Conservation (phyloP, 129 eudicot genomes). For the Ambrosia trifida region DNA sequence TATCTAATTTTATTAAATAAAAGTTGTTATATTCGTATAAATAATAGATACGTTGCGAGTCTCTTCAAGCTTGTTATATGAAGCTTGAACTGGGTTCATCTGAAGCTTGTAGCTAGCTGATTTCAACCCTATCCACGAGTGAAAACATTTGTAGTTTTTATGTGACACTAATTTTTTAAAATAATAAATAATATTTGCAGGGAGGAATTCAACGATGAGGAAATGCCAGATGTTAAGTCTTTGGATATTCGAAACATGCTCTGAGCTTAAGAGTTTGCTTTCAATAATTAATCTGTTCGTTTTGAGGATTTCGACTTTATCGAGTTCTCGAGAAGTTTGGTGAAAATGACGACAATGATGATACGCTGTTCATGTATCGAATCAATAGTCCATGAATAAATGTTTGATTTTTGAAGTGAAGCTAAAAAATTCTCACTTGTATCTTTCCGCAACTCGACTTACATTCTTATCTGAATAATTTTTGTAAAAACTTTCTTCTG, state of each 20-base stretch:
- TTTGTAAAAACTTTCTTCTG: neutral
- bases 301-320: slow-evolving; percentile 20
- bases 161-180: neutral
- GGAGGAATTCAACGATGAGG: slow-evolving; percentile 64
- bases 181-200: slow-evolving; percentile 33
- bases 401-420: slow-evolving; percentile 33
- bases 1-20: no score
- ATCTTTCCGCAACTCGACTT: neutral
- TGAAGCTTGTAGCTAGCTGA: no score
- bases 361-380: slow-evolving; percentile 20
- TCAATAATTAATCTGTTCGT: slow-evolving; percentile 36
- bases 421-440: neutral
- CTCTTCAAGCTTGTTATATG: no score
- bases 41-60: no score
- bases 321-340: slow-evolving; percentile 19
- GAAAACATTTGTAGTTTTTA: no score
- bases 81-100: no score
- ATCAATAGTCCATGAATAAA: slow-evolving; percentile 33
- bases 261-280: slow-evolving; percentile 15
- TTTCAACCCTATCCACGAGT: no score
- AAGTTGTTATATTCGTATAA: no score
- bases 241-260: slow-evolving; percentile 56
- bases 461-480: slow-evolving; percentile 5
- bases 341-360: slow-evolving; percentile 24
- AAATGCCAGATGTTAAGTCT: slow-evolving; percentile 62